Base-by-base conservation (phyloP, 192 early-diverging fungal species). In the Chytriomyces sp. region DNA sequence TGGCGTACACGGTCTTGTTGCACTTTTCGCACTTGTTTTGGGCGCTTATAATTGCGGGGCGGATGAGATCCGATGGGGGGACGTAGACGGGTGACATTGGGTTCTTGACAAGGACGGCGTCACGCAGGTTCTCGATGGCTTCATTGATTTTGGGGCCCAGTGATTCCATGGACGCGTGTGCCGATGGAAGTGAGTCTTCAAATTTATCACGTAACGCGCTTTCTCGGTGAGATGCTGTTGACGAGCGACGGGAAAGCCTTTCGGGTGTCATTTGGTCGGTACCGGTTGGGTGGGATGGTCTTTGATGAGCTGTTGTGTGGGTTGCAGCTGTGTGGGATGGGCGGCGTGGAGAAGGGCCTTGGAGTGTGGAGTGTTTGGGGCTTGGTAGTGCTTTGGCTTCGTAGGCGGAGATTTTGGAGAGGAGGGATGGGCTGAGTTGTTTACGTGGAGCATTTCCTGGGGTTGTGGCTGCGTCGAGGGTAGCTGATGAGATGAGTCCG, bases 1-100 rank as follows among this genome's bases (percentile, higher is more conserved):
- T 72, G 6, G 80, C 64, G 57, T 82, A 85, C 1, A 85, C 83
- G 47, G 59, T 73, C 45, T 73, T 61, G 7, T 46, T 16, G 18
- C 61, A 73, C n/a, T 73, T 48, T 7, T n/a, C 13, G 49, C 68
- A 69, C 48, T 69, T 69, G 26, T 69, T 45, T 50, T 45, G 26
- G 13, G 48, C 68, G 46, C 20, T 18, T 46, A 8, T 28, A 9
- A n/a, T 64, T 26, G 18, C 11, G 28, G 28, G 28, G 28, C 28
- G 28, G 28, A 64, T 13, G 11, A n/a, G 10, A 3, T 11, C 26
- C 26, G 45, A 45, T 67, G 62, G 62, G 10, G 68, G 68, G 11
- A 69, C 11, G 45, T 47, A 53, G 48, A 69, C 68, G 18, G 9
- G 18, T 10, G 20, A 28, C 7, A 69, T 28, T 50, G 46, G 68